Evolutionary conservation across 2,329 filamentous ascomycete genomes (phyloP).

Genomic region (Seiridium unicorne): DNA sequence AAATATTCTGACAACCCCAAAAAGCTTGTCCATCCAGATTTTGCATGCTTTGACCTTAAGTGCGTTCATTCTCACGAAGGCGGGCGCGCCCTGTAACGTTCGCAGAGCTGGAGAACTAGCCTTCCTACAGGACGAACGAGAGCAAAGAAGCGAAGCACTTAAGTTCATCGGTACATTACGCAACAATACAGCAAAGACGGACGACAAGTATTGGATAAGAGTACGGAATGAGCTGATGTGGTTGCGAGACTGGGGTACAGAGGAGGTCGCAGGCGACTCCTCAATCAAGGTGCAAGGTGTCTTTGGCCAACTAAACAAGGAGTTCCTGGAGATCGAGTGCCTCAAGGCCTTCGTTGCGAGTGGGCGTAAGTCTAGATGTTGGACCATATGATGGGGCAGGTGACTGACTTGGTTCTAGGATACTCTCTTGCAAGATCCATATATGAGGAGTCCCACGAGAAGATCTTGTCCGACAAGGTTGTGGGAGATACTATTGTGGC

Average conservation of each 20-base stretch:
- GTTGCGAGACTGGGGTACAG: conserved; percentile 70
- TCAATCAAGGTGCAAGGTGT: conserved; percentile 43
- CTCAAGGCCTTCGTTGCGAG: conserved; percentile 65
- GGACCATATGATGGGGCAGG: neutral
- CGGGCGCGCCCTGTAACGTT: conserved; percentile 49
- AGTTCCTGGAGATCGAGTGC: conserved; percentile 68
- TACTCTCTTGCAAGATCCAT: conserved; percentile 63
- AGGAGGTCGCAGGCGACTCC: conserved; percentile 32
- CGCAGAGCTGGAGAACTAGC: conserved; percentile 60
- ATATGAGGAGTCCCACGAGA: conserved; percentile 51
- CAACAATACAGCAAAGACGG: conserved; percentile 50
- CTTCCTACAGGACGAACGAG: conserved; percentile 60
- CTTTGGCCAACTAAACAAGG: conserved; percentile 57
- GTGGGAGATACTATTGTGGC: conserved; percentile 61
- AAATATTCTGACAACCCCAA: conserved; percentile 66
- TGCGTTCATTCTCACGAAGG: conserved; percentile 52
- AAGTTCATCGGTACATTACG: conserved; percentile 57
- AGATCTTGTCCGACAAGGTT: conserved; percentile 45
- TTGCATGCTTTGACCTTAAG: conserved; percentile 64
- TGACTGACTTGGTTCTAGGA: conserved; percentile 38
- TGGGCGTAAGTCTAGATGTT: conserved; percentile 46
- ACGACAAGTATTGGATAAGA: conserved; percentile 63
- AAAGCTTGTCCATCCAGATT: conserved; percentile 52
- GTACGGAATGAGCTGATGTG: conserved; percentile 67
- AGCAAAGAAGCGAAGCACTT: conserved; percentile 60